Base-by-base conservation (phyloP, 2,329 filamentous ascomycete genomes). In the Pseudogymnoascus sp. region DNA sequence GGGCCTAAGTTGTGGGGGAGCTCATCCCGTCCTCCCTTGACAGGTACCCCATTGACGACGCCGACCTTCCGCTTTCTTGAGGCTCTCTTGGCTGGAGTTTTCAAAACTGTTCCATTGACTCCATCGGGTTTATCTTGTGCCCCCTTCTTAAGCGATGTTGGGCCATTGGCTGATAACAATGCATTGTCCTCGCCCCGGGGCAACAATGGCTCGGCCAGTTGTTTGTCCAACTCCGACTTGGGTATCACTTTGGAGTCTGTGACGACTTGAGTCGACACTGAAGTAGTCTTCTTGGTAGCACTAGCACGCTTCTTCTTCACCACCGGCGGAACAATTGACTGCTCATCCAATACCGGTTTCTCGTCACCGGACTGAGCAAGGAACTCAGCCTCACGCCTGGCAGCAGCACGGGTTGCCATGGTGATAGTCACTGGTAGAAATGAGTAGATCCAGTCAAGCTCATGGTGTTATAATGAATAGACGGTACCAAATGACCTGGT, bases 1-100 rank as follows among this genome's bases (percentile, higher is more conserved):
- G 72, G 71, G 5, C 80, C 82, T n/a, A 85, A 72, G 59, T 83
- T 84, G 70, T 85, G 83, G 14, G 82, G 82, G 38, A 85, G 72
- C 59, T 82, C 78, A 63, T 82, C 74, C 61, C 74, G 69, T 31
- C 63, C 66, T 59, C 65, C 68, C 2, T 43, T 65, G 7, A 69
- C 33, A 19, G 65, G 59, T 31, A 67, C 65, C 6, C 14, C 38
- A 3, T 35, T 38, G 4, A 45, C 41, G 7, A 19, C 21, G 26
- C 7, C 6, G 14, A 11, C 8, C 26, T 60, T 60, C n/a, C 33
- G 33, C 58, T 60, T 60, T 7, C 37, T 60, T 4, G 31, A 23
- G 31, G 5, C 6, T 37, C 16, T 59, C 33, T 21, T 38, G 5
- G 21, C 29, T 37, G 29, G 31, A 37, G 35, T 29, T 10, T 49